Base-by-base conservation (phyloP, 345 rosid genomes). In the Hibiscus tridactylites region DNA sequence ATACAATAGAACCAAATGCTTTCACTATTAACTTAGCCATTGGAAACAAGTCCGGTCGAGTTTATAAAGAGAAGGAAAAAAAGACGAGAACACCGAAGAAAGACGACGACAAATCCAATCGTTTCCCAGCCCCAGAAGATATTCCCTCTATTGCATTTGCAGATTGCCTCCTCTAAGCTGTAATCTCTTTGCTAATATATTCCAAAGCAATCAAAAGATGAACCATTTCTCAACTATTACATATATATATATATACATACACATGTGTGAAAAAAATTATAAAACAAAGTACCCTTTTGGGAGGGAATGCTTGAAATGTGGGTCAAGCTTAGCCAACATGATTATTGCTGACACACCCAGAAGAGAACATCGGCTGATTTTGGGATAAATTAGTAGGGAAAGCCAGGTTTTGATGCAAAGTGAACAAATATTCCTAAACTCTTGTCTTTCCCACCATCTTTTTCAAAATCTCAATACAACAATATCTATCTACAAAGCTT, bases 1-100 rank as follows among this genome's bases (percentile, higher is more conserved):
- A 88, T 73, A 85, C 46, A 58, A 90, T 74, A 61, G 87, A 83
- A 8, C 79, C 75, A 72, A 85, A 85, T 9, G 89, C 83, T 82
- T 77, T 85, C 19, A 74, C 60, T 33, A 86, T 71, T 65, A 81
- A 17, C 75, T 78, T 73, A 46, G 87, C 81, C 90, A 80, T 86
- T 85, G 70, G 72, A 44, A 35, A 64, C 46, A 54, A 72, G 35
- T 73, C 70, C 76, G 64, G 66, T 71, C 77, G 60, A 73, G 77
- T 80, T 75, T 73, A 77, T 71, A 67, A 39, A 63, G 70, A 46
- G 71, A 46, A 79, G 75, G 65, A n/a, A 60, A 67, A 60, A 65
- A 62, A 57, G 46, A 46, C 65, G 47, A 79, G 73, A 68, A 60
- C 64, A 60, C 42, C 28, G 24, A 49, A 7, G 24, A 47, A 75